A percentile compares a stretch with the other conserved stretches of the same genome.
Conservation (phyloP, 164 flowering plant genomes). For the Chimonanthus salicifolius region DNA sequence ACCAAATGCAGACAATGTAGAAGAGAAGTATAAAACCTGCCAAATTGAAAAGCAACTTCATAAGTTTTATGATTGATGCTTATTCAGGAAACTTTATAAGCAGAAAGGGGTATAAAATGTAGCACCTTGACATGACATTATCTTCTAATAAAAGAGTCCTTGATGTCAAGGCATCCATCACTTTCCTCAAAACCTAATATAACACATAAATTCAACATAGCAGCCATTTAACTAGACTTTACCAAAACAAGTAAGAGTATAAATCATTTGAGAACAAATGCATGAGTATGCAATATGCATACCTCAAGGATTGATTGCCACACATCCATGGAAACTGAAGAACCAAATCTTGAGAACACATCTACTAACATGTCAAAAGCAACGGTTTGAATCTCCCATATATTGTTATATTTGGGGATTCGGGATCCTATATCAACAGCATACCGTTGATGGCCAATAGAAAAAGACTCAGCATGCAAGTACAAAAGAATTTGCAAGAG, state of each 20-base stretch:
- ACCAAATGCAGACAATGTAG: constrained; percentile 76
- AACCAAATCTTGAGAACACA: constrained; percentile 43
- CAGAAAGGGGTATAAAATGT: neutral
- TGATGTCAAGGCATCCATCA: constrained; percentile 61
- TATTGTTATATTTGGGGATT: constrained; percentile 19
- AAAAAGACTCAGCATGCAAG: constrained; percentile 31
- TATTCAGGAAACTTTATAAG: neutral
- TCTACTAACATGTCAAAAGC: constrained; percentile 65
- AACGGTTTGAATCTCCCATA: constrained; percentile 55
- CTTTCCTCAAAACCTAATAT: constrained; percentile 60
- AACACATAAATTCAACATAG: constrained; percentile 5
- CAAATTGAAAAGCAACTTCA: constrained; percentile 7
- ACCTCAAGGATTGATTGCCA: constrained; percentile 80
- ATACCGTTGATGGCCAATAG: constrained; percentile 25
- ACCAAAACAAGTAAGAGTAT: neutral
- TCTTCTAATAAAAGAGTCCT: constrained; percentile 51
- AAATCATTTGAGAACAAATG: neutral
- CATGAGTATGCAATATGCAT: constrained; percentile 6
- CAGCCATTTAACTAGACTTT: neutral
- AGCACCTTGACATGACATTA: constrained; percentile 52
- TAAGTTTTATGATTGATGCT: neutral
- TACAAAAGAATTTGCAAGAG: constrained; percentile 42
- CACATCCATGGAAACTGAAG: constrained; percentile 46
- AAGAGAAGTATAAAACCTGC: constrained; percentile 76
- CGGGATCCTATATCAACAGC: constrained; percentile 21